Evolutionary conservation across 306 rosid genomes (phyloP).

Genomic region (Glycine soja): DNA sequence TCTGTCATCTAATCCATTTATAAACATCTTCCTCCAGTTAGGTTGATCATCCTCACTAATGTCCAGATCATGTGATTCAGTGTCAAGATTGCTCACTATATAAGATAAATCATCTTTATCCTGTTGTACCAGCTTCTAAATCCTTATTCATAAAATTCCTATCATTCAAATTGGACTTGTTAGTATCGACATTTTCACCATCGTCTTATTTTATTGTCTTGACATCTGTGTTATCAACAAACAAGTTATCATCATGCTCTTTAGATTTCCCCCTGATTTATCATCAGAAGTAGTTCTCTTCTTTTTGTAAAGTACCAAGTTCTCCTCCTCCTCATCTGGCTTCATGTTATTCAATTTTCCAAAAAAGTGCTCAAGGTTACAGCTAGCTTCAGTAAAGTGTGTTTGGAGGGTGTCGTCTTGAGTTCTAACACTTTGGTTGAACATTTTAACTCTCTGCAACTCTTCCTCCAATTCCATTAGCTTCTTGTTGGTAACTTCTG

Average conservation of each 20-base stretch:
- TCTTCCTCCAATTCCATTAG: constrained; percentile 78
- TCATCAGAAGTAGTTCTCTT: constrained; percentile 32
- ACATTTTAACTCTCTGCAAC: constrained; percentile 54
- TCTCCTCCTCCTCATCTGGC: constrained; percentile 57
- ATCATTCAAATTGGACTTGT: constrained; percentile 28
- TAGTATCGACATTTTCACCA: constrained; percentile 33
- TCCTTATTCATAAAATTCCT: background rate
- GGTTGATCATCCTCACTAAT: constrained; percentile 58
- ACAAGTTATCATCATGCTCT: background rate
- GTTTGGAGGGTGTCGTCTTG: constrained; percentile 61
- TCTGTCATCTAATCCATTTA: constrained; percentile 83
- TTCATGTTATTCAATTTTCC: constrained; percentile 62
- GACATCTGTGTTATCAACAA: constrained; percentile 25
- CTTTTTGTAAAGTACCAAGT: constrained; percentile 46
- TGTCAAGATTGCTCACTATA: constrained; percentile 41
- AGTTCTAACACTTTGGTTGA: constrained; percentile 57
- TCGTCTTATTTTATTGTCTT: constrained; percentile 35
- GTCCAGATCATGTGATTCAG: constrained; percentile 49
- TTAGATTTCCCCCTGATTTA: no score
- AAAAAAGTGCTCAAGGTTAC: constrained; percentile 71
- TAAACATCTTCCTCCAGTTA: constrained; percentile 72
- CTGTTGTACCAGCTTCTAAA: constrained; percentile 44
- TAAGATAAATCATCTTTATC: constrained; percentile 55
- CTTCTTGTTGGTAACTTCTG: constrained; percentile 60
- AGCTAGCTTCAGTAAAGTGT: constrained; percentile 71